Evolutionary conservation across 164 flowering plant genomes (phyloP), one percentile per base, ranked within the genome.

Genomic region (Buxus sempervirens): DNA sequence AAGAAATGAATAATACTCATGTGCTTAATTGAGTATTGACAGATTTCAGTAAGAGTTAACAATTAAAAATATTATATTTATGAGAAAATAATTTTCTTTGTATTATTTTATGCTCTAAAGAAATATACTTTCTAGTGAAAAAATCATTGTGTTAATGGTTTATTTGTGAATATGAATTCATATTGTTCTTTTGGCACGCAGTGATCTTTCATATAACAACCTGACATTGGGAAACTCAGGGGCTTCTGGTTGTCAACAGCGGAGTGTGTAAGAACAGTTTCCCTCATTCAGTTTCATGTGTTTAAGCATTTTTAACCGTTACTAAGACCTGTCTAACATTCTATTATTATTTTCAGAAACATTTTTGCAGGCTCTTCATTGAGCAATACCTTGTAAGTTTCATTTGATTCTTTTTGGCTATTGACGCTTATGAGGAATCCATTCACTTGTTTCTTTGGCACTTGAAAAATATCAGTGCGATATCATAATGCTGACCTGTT

Each of bases 151-250:
- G 20, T 22, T 28, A 36, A 15, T 41, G 23, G 19, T 60, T 60
- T 21, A 20, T 21, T 68, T 8, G 18, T 0, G 2, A 62, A 41
- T 4, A 41, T 62, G 13, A 62, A 9, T 49, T 48, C 53, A 36
- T 32, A n/a, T 62, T 70, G 28, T 19, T 60, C 36, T 53, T 2
- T 58, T 64, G 54, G 21, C 5, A 32, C 79, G 68, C 82, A 91
- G 97, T 64, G 97, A 91, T 82, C 85, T 91, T 28, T 89, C 97
- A 18, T 90, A 88, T 82, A 92, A 92, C 69, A 88, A 86, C 75
- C 81, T 90, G 26, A 75, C 89, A 36, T 68, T 73, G 80, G 86
- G 75, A 79, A 82, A 74, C 66, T 75, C 84, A n/a, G 80, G 64
- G 25, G 65, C 71, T 67, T 72, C 79, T 65, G 63, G 76, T 70